Conservation (phyloP, 2,329 filamentous ascomycete genomes). For the Seiridium unicorne region DNA sequence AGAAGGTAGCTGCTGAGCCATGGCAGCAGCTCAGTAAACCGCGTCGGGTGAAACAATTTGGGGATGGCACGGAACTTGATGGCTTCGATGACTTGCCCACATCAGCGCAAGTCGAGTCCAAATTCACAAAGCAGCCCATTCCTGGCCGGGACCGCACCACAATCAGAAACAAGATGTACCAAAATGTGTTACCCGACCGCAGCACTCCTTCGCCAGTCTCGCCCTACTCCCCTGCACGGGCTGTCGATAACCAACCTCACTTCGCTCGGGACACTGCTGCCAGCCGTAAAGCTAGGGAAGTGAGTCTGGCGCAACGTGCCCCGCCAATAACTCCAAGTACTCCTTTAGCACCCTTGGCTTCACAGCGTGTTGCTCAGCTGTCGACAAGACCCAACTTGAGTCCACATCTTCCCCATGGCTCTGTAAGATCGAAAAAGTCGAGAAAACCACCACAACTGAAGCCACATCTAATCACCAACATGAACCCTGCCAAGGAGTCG, state of each 20-base stretch:
- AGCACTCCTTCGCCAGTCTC: constrained; percentile 51
- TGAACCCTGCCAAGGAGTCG: constrained; percentile 70
- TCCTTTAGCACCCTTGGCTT: constrained; percentile 52
- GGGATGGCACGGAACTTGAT: constrained; percentile 89
- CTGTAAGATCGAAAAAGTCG: constrained; percentile 53
- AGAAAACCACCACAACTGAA: constrained; percentile 62
- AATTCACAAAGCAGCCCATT: constrained; percentile 77
- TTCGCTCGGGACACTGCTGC: constrained; percentile 66
- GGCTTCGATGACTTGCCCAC: constrained; percentile 94
- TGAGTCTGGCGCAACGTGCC: constrained; percentile 58
- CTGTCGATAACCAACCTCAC: constrained; percentile 51
- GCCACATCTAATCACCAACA: constrained; percentile 85
- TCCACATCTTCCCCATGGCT: constrained; percentile 40
- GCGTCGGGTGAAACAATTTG: constrained; percentile 70
- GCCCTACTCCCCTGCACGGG: constrained; percentile 55
- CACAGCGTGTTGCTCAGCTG: constrained; percentile 54
- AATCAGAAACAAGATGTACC: constrained; percentile 55
- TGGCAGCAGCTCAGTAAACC: constrained; percentile 74
- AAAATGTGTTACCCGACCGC: constrained; percentile 54
- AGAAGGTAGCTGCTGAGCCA: constrained; percentile 42
- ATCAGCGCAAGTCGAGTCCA: constrained; percentile 76
- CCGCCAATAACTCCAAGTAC: constrained; percentile 44
- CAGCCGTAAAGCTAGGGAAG: constrained; percentile 64
- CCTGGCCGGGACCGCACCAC: constrained; percentile 65
- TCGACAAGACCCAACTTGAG: constrained; percentile 35